These are phyloP conservation scores for Falciphora oryzae DNA, from an alignment of 2,329 filamentous ascomycete genomes.

Conservation along the genomic window DNA sequence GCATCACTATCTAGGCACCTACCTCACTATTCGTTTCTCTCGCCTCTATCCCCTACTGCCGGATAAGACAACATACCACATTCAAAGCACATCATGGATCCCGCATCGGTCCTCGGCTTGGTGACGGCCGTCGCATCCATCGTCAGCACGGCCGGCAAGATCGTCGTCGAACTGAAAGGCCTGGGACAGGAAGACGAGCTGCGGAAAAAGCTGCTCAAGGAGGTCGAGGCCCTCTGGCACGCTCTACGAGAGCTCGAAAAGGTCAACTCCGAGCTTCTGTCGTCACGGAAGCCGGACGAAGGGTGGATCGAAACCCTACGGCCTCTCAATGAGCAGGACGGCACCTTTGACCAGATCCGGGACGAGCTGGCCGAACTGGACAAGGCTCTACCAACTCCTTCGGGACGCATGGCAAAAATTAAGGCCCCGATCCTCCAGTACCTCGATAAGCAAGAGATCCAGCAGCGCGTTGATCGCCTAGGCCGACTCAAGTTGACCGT, in stretches of 20 bases:
- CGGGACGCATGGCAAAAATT: background rate
- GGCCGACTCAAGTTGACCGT: background rate
- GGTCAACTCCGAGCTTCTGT: background rate
- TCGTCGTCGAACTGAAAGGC: background rate
- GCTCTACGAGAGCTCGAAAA: background rate
- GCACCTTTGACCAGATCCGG: background rate
- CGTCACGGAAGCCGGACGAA: background rate
- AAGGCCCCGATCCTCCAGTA: background rate
- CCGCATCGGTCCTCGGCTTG: background rate
- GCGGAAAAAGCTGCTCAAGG: background rate
- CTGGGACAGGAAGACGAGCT: background rate
- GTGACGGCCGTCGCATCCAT: background rate
- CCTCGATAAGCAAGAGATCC: background rate
- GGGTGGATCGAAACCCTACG: background rate
- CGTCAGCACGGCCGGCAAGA: background rate
- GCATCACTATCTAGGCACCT: no score
- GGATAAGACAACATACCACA: no score
- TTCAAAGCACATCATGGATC: background rate
- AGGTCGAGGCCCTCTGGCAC: background rate
- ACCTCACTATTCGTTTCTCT: no score
- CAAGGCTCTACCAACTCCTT: background rate
- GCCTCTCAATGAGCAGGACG: background rate
- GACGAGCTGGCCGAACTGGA: background rate
- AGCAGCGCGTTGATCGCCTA: background rate
- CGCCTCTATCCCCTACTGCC: no score